Evolutionary conservation across 75 land plant genomes (phyloP).

Genomic region (Cunninghamia lanceolata): DNA sequence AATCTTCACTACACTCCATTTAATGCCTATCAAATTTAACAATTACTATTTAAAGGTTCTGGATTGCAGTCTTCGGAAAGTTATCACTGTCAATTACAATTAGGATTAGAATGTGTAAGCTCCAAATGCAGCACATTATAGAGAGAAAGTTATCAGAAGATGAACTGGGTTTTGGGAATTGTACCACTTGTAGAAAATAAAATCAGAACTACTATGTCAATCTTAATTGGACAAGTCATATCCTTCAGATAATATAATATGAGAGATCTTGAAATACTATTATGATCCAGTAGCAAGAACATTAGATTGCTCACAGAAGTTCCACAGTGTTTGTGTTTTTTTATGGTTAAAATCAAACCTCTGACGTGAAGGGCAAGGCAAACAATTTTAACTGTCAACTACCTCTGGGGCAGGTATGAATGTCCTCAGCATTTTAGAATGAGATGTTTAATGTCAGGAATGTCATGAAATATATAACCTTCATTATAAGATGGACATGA

Average conservation of each 20-base stretch:
- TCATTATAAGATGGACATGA: no score
- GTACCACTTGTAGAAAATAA: background rate
- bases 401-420: no score
- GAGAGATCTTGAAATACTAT: background rate
- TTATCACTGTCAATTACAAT: background rate
- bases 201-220: background rate
- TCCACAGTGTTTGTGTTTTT: background rate
- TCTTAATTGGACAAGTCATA: background rate
- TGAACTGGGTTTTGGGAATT: background rate
- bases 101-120: background rate
- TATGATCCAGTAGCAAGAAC: background rate
- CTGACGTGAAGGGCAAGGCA: no score
- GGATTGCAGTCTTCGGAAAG: background rate
- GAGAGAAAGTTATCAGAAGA: background rate
- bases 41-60: background rate
- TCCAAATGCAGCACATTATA: background rate
- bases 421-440: no score
- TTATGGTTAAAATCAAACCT: no score
- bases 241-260: background rate
- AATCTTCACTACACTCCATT: background rate
- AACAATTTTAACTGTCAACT: no score
- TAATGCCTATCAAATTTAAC: background rate
- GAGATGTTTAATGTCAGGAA: no score
- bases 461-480: no score
- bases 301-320: background rate